phyloP scores from a whole-genome alignment of 768 basidiomycete species.

The Thelephora aurantiotincta region DNA sequence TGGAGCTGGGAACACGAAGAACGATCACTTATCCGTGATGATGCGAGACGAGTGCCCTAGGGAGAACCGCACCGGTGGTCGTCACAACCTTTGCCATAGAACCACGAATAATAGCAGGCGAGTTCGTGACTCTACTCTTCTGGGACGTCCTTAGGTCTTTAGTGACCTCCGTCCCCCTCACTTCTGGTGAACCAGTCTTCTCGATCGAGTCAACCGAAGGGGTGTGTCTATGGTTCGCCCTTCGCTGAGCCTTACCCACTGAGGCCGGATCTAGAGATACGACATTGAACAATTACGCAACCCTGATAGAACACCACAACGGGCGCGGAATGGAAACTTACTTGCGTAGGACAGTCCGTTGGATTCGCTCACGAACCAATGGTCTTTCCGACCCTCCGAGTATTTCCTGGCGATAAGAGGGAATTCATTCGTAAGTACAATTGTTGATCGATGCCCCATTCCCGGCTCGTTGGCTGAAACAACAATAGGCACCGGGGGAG shows the following conservation, averaged over 20 bases:
- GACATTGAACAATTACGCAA: no score
- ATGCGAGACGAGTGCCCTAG: neutral
- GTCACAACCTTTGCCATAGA: conserved; percentile 39
- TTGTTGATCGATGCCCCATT: no score
- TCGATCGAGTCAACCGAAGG: neutral
- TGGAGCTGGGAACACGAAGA: no score
- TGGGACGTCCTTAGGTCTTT: conserved; percentile 28
- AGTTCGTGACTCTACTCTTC: conserved; percentile 20
- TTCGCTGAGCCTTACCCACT: no score
- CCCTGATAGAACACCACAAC: no score
- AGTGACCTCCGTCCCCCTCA: conserved; percentile 20
- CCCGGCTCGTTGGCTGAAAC: neutral
- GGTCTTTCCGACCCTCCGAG: conserved; percentile 41
- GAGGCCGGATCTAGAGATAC: no score
- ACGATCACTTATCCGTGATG: no score
- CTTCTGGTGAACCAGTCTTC: conserved; percentile 12
- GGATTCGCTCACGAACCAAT: conserved; percentile 49
- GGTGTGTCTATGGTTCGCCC: neutral
- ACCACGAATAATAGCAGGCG: conserved; percentile 30
- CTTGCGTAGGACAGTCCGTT: conserved; percentile 44
- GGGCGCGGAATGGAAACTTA: conserved; percentile 13
- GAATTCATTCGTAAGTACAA: no score
- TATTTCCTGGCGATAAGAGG: conserved; percentile 23
- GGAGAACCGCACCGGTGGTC: conserved; percentile 7
- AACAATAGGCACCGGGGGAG: no score